phyloP scores from a whole-genome alignment of 225 moss, liverwort and hornwort genomes.

The Neckera pumila region DNA sequence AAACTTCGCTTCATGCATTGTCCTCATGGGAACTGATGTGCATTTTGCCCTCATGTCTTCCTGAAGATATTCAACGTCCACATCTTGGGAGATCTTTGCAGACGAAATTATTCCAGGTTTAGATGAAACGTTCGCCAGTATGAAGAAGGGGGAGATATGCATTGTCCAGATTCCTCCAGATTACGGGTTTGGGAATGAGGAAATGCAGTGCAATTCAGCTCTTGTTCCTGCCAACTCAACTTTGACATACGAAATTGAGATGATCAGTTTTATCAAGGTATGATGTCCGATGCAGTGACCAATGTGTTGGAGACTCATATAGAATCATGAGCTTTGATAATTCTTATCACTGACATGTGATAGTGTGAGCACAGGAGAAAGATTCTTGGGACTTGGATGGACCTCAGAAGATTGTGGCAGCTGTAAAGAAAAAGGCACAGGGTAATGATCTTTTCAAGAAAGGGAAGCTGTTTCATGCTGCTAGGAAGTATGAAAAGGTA shows the following conservation, averaged over 20 bases:
- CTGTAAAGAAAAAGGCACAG: slow-evolving; percentile 56
- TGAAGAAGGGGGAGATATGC: slow-evolving; percentile 82
- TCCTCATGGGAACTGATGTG: neutral
- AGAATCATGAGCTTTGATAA: neutral
- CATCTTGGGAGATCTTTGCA: slow-evolving; percentile 5
- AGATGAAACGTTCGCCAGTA: slow-evolving; percentile 52
- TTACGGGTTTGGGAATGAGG: slow-evolving; percentile 57
- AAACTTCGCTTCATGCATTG: neutral
- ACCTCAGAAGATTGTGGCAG: slow-evolving; percentile 53
- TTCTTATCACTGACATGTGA: neutral
- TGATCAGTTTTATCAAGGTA: slow-evolving; percentile 71
- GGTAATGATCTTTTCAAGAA: slow-evolving; percentile 62
- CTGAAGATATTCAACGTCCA: neutral
- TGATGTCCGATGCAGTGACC: neutral
- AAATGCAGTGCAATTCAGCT: slow-evolving; percentile 26
- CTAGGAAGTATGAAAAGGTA: slow-evolving; percentile 73
- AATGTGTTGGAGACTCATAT: neutral
- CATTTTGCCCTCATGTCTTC: neutral
- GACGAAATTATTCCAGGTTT: slow-evolving; percentile 69
- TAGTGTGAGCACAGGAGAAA: slow-evolving; percentile 38
- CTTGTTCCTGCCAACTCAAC: slow-evolving; percentile 69
- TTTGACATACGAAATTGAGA: slow-evolving; percentile 66
- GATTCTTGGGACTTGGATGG: slow-evolving; percentile 77
- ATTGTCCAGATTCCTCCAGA: slow-evolving; percentile 52
- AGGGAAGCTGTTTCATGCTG: slow-evolving; percentile 44